Percentiles rank a stretch among this genome's conserved stretches.
phyloP scores from a whole-genome alignment of 2,329 filamentous ascomycete genomes.

The Fusarium cyanostomum region DNA sequence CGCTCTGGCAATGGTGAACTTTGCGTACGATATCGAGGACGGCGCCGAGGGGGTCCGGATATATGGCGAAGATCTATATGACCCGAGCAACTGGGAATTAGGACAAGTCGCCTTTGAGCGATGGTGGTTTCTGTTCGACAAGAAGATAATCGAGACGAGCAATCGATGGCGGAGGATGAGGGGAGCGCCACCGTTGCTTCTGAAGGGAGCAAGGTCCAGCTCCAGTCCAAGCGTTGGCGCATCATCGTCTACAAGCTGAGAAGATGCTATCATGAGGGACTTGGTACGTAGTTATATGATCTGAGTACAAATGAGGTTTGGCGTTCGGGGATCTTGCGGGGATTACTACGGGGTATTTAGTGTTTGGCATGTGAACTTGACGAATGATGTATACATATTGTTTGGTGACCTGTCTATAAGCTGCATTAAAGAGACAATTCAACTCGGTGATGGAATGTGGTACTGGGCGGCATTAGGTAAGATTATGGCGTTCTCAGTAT shows the following conservation, averaged over 20 bases:
- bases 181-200: constrained; percentile 51
- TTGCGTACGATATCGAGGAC: constrained; percentile 68
- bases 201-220: constrained; percentile 20
- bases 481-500: no score
- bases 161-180: constrained; percentile 60
- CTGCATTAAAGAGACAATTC: neutral
- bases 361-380: neutral
- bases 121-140: constrained; percentile 70
- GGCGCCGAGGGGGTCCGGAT: constrained; percentile 60
- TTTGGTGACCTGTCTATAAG: neutral
- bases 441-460: neutral
- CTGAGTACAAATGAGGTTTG: neutral
- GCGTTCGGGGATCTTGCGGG: neutral
- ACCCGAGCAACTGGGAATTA: constrained; percentile 63
- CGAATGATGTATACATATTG: neutral
- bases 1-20: constrained; percentile 58
- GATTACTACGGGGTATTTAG: neutral
- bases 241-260: constrained; percentile 3
- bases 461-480: no score
- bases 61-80: constrained; percentile 59
- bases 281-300: neutral
- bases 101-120: constrained; percentile 66
- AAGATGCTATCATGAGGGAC: neutral
- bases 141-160: constrained; percentile 61
- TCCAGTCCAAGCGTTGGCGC: constrained; percentile 3